Conservation (phyloP, 1,139 yeast genomes). For the Pichia inconspicua region DNA sequence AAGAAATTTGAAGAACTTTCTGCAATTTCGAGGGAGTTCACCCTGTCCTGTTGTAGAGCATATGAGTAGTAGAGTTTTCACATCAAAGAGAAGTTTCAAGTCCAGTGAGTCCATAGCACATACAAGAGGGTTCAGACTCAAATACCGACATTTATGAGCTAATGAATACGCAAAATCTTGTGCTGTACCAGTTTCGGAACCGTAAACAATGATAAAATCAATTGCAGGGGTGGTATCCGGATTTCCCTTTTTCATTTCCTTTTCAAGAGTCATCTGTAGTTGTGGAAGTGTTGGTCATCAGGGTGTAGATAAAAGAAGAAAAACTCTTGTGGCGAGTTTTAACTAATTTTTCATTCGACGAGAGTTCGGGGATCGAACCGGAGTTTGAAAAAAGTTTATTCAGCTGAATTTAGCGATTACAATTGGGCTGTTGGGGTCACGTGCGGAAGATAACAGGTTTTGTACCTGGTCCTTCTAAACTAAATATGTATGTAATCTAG, state of each 20-base stretch:
- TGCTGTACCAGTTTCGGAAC: constrained; percentile 90
- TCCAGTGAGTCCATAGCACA: constrained; percentile 59
- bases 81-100: constrained; percentile 41
- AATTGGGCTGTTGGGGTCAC: too few species aligned
- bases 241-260: neutral
- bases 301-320: neutral
- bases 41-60: constrained; percentile 97
- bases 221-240: neutral
- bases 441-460: too few species aligned
- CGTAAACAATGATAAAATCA: constrained; percentile 49
- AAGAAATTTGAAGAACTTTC: constrained; percentile 64
- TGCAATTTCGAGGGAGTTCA: constrained; percentile 74
- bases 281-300: neutral
- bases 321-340: neutral
- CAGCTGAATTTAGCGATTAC: too few species aligned
- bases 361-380: neutral
- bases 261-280: neutral
- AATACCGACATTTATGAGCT: constrained; percentile 47
- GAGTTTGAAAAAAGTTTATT: neutral
- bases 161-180: constrained; percentile 75
- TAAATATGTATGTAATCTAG: too few species aligned
- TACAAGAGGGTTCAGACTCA: constrained; percentile 44
- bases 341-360: neutral
- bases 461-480: too few species aligned
- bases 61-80: constrained; percentile 33